phyloP scores from a whole-genome alignment of 306 rosid genomes.

The Fragaria iinumae region DNA sequence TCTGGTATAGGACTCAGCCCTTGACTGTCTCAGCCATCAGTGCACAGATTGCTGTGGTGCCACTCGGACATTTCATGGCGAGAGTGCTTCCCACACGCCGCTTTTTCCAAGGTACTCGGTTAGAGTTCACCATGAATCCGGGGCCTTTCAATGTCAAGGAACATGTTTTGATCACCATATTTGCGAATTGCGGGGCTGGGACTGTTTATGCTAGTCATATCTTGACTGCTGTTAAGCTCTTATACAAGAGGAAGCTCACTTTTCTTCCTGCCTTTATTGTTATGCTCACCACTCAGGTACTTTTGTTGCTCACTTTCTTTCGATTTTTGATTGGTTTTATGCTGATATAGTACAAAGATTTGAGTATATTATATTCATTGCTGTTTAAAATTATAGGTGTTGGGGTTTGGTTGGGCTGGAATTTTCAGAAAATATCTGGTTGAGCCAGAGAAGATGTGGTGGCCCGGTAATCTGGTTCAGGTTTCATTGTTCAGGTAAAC shows the following conservation, averaged over 20 bases:
- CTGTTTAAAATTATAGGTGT: conserved; percentile 29
- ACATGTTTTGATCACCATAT: conserved; percentile 82
- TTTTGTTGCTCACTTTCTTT: neutral
- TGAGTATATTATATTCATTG: neutral
- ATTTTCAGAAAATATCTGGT: conserved; percentile 61
- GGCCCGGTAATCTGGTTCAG: conserved; percentile 78
- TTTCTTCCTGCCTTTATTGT: conserved; percentile 65
- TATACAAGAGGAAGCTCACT: conserved; percentile 51
- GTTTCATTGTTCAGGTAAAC: conserved; percentile 71
- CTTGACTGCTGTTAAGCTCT: conserved; percentile 70
- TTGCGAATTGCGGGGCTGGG: conserved; percentile 81
- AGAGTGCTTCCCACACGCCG: conserved; percentile 44
- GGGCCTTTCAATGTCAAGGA: conserved; percentile 89
- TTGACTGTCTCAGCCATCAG: conserved; percentile 54
- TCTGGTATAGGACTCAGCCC: conserved; percentile 84
- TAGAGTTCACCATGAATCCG: conserved; percentile 66
- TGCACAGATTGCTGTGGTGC: conserved; percentile 93
- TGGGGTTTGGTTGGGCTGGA: conserved; percentile 89
- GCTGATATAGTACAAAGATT: neutral
- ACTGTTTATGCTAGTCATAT: conserved; percentile 70
- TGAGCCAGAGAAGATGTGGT: conserved; percentile 87
- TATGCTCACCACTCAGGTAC: conserved; percentile 88
- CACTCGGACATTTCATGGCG: conserved; percentile 82
- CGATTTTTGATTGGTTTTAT: neutral
- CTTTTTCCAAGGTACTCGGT: conserved; percentile 46